A percentile compares a stretch with the other conserved stretches of the same genome.
Conservation (phyloP, 2,329 filamentous ascomycete genomes). For the Aspergillus quadrilineatus region DNA sequence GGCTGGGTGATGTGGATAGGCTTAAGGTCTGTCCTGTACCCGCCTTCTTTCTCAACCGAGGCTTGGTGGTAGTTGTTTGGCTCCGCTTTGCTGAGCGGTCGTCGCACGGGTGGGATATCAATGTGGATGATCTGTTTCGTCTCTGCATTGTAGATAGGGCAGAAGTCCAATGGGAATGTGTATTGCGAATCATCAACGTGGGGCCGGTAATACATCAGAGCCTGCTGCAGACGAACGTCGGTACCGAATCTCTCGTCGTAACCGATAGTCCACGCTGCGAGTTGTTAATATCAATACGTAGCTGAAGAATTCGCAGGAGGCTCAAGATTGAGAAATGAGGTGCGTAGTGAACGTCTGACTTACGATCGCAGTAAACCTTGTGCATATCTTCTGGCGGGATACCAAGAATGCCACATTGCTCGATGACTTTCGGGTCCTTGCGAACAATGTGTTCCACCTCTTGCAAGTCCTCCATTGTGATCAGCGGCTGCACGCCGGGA, state of each 20-base stretch:
- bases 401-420: conserved; percentile 81
- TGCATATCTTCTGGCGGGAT: conserved; percentile 82
- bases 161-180: conserved; percentile 88
- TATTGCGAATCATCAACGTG: conserved; percentile 85
- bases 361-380: conserved; percentile 90
- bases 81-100: conserved; percentile 69
- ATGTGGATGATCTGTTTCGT: conserved; percentile 78
- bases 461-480: conserved; percentile 87
- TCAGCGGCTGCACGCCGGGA: conserved; percentile 78
- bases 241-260: conserved; percentile 88
- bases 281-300: conserved; percentile 4
- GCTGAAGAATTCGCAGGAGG: too few relatives aligned
- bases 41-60: conserved; percentile 69
- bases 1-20: conserved; percentile 85
- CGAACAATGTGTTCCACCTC: conserved; percentile 74
- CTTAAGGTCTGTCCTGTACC: conserved; percentile 77
- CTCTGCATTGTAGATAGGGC: conserved; percentile 82
- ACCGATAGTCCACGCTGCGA: conserved; percentile 81
- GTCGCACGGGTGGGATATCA: conserved; percentile 73
- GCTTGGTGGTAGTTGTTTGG: conserved; percentile 78
- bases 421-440: conserved; percentile 80
- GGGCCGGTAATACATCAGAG: conserved; percentile 92
- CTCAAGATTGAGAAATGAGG: background rate
- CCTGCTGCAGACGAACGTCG: conserved; percentile 78
- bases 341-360: conserved; percentile 30